phyloP scores from a whole-genome alignment of 139 green algal genomes.

The Tetraselmis striata region DNA sequence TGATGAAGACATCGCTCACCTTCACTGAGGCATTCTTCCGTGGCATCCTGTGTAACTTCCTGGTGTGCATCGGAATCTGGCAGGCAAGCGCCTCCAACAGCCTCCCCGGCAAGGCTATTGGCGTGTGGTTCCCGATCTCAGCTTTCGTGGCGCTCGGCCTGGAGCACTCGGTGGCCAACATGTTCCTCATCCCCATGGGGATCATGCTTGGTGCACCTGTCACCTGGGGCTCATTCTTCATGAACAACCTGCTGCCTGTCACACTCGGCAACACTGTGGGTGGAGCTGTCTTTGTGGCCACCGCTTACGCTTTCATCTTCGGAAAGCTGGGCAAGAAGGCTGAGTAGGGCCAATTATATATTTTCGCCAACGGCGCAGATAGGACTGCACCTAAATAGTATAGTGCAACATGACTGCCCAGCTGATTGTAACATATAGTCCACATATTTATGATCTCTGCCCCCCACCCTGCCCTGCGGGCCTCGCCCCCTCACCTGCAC shows the following conservation, averaged over 20 bases:
- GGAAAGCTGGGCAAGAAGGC: slow-evolving; percentile 35
- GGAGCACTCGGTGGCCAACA: slow-evolving; percentile 75
- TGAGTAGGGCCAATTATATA: too few relatives aligned
- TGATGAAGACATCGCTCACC: slow-evolving; percentile 8
- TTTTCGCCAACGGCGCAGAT: too few relatives aligned
- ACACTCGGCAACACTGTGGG: slow-evolving; percentile 82
- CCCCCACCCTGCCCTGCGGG: too few relatives aligned
- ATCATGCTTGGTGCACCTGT: slow-evolving; percentile 57
- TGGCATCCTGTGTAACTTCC: slow-evolving; percentile 81
- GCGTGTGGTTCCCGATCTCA: slow-evolving; percentile 47
- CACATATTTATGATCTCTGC: too few relatives aligned
- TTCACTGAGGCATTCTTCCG: slow-evolving; percentile 49
- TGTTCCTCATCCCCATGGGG: slow-evolving; percentile 68
- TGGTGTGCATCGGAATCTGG: slow-evolving; percentile 86
- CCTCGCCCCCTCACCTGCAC: too few relatives aligned
- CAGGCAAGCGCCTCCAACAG: slow-evolving; percentile 49
- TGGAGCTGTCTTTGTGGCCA: slow-evolving; percentile 63
- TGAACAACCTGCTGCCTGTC: slow-evolving; percentile 79
- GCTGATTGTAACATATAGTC: too few relatives aligned
- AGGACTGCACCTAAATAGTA: too few relatives aligned
- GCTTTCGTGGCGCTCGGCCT: slow-evolving; percentile 80
- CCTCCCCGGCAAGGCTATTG: slow-evolving; percentile 75
- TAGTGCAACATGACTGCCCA: too few relatives aligned
- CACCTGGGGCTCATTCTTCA: slow-evolving; percentile 58
- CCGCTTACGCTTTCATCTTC: slow-evolving; percentile 40